Evolutionary conservation across 495 filamentous ascomycete species (phyloP).

Genomic region (Annulohypoxylon bovei): DNA sequence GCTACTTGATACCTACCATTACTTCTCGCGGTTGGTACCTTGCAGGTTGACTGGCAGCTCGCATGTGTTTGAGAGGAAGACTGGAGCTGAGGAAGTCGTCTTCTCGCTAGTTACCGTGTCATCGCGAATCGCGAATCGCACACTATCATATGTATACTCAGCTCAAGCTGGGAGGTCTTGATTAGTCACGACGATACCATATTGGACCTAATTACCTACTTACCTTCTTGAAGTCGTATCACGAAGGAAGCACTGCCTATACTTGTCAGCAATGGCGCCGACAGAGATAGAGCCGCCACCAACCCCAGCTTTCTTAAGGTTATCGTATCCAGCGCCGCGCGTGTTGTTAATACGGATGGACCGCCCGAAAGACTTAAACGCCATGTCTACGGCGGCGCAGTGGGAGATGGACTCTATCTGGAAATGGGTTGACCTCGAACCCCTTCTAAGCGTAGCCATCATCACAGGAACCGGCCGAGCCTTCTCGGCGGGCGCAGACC

Average conservation of each 20-base stretch:
- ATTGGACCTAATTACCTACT: background rate
- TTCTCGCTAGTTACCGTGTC: background rate
- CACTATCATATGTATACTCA: background rate
- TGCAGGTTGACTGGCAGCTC: constrained; percentile 6
- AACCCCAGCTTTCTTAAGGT: constrained; percentile 39
- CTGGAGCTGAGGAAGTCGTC: constrained; percentile 7
- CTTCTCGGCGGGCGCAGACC: constrained; percentile 68
- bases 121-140: constrained; percentile 15
- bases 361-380: constrained; percentile 60
- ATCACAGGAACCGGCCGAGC: constrained; percentile 61
- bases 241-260: background rate
- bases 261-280: constrained; percentile 18
- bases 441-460: constrained; percentile 59
- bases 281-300: constrained; percentile 42
- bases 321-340: constrained; percentile 58
- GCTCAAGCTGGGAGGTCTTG: background rate
- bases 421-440: constrained; percentile 59
- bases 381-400: constrained; percentile 55
- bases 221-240: background rate
- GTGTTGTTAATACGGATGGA: constrained; percentile 68
- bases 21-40: constrained; percentile 2
- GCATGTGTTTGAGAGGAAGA: background rate
- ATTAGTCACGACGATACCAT: constrained; percentile 2
- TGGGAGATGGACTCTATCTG: constrained; percentile 57
- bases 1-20: constrained; percentile 3